Evolutionary conservation across 23 red algal species (phyloP), one percentile per base, ranked within the genome.

Genomic region (Gracilaria gracilis): DNA sequence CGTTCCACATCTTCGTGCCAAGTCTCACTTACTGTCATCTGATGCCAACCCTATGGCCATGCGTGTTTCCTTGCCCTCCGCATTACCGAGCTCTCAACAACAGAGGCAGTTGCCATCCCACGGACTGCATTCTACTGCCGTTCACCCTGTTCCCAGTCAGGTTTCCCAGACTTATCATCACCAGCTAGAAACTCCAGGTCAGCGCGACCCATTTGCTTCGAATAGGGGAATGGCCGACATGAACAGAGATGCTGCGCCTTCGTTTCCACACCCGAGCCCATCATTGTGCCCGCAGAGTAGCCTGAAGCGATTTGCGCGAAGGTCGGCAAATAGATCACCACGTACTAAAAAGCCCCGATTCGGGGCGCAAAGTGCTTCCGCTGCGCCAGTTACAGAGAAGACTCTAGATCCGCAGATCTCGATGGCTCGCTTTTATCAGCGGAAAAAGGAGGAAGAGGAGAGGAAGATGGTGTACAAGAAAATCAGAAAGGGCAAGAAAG

Each of bases 401-500:
- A 20, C 6, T 31, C 42, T 51, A 19, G 72, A 77, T n/a, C 72
- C 72, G 20, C 72, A 77, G 39, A 28, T 51, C 2, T 77, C 72
- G 27, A 77, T 85, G 81, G 59, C 59, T 8, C 40, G 42, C 4
- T 85, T 85, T 31, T 67, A 85, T 70, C 81, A 88, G 14, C 67
- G 46, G 44, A 62, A 69, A 34, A 62, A 59, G 69, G 71, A 58
- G 21, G 84, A 88, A 42, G 66, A 88, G 20, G 44, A 88, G 49
- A 64, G 84, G 36, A 75, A 78, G 55, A 31, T 69, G 24, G 84
- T 88, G 25, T 88, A 88, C 71, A 75, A 78, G 50, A 62, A 51
- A 20, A 64, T 88, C 25, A 62, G 84, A 33, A 88, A 88, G 54
- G 84, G 84, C 4, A 62, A 69, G 28, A 88, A 88, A 25, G 84